Evolutionary conservation across 2,329 filamentous ascomycete genomes (phyloP).

Genomic region (Magnaporthiopsis rhizophila): DNA sequence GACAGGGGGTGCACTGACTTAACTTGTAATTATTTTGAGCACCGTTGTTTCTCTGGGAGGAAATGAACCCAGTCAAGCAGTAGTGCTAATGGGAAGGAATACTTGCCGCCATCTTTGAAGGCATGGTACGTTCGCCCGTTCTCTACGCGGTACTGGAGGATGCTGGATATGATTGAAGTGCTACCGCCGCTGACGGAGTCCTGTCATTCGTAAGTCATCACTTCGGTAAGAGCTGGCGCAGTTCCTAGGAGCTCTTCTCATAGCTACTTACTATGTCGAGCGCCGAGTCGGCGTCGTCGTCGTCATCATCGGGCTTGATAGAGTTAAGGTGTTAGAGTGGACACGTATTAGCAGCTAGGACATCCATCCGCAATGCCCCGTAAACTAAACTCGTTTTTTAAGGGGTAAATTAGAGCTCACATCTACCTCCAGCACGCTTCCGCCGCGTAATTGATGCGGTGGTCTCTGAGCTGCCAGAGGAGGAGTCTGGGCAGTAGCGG

Average conservation of each 20-base stretch:
- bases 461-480: background rate
- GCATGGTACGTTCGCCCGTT: conserved; percentile 7
- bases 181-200: background rate
- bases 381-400: background rate
- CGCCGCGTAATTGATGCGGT: background rate
- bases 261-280: conserved; percentile 1
- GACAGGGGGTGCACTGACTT: no score
- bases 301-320: background rate
- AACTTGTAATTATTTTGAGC: no score
- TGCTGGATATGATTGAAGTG: conserved; percentile 3
- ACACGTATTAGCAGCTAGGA: background rate
- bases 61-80: no score
- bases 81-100: background rate
- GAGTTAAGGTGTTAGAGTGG: background rate
- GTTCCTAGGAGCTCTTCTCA: background rate
- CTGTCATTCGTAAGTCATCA: background rate
- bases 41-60: no score
- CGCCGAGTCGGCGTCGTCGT: conserved; percentile 1
- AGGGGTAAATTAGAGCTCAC: background rate
- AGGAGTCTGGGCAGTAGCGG: background rate
- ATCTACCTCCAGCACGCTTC: conserved; percentile 1
- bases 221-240: background rate
- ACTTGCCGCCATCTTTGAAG: conserved; percentile 6
- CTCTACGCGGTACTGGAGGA: conserved; percentile 6
- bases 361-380: background rate